Evolutionary conservation across 2,329 filamentous ascomycete genomes (phyloP).

Genomic region (Coniochaeta ligniaria): DNA sequence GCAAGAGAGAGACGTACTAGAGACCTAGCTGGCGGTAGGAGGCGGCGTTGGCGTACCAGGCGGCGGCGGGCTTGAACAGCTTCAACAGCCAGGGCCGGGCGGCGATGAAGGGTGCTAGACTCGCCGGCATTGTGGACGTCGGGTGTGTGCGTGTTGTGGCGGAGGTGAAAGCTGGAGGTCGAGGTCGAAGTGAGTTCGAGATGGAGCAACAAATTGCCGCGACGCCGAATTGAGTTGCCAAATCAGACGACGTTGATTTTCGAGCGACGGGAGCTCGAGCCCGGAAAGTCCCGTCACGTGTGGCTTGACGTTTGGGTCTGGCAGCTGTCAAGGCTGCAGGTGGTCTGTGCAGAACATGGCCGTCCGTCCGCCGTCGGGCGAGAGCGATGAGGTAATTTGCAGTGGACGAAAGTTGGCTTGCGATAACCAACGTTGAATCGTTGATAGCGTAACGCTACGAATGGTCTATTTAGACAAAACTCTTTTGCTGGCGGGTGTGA

Average conservation of each 20-base stretch:
- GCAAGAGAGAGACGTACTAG: constrained; percentile 47
- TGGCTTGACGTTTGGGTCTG: background rate
- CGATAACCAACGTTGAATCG: constrained; percentile 1
- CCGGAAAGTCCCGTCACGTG: constrained; percentile 1
- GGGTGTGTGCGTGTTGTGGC: constrained; percentile 20
- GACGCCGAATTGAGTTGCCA: constrained; percentile 5
- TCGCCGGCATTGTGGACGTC: constrained; percentile 13
- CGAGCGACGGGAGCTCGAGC: background rate
- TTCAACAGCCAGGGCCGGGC: constrained; percentile 81
- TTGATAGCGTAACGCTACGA: constrained; percentile 1
- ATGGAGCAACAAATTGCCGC: constrained; percentile 14
- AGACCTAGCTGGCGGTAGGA: constrained; percentile 92
- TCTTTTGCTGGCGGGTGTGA: background rate
- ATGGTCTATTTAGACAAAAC: background rate
- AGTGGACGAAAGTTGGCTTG: background rate
- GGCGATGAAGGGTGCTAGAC: constrained; percentile 58
- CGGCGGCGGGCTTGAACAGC: constrained; percentile 72
- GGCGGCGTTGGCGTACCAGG: constrained; percentile 83
- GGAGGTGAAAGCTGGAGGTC: constrained; percentile 10
- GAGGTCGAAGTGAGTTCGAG: constrained; percentile 1
- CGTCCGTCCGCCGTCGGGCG: no score
- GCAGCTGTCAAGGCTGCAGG: background rate
- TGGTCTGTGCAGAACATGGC: no score
- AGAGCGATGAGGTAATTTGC: constrained; percentile 3
- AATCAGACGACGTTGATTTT: constrained; percentile 9